These are phyloP conservation scores for Serendipita sp. DNA, from an alignment of 768 basidiomycete species.

Conservation along the genomic window DNA sequence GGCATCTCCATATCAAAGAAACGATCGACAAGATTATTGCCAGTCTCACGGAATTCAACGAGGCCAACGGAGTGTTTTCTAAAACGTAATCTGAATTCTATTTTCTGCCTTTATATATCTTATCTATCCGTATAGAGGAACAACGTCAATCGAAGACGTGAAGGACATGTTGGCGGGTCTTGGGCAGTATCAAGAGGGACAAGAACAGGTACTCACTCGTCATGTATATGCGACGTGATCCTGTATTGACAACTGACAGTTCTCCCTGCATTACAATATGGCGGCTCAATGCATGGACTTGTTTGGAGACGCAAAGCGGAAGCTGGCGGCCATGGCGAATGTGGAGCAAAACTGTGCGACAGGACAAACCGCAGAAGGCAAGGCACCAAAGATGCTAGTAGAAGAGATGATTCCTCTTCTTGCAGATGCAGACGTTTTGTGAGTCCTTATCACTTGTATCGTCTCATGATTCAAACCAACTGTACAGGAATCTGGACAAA, in stretches of 20 bases:
- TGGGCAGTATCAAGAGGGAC: conserved; percentile 87
- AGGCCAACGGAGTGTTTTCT: conserved; percentile 79
- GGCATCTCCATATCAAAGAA: conserved; percentile 98
- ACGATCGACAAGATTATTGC: conserved; percentile 93
- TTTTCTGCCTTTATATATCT: background rate
- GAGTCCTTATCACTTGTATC: conserved; percentile 17
- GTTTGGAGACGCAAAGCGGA: conserved; percentile 58
- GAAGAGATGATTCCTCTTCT: conserved; percentile 98
- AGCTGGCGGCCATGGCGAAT: conserved; percentile 62
- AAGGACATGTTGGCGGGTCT: conserved; percentile 96
- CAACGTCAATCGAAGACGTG: conserved; percentile 88
- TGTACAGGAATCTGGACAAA: conserved; percentile 67
- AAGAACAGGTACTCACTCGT: conserved; percentile 56
- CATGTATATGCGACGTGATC: background rate
- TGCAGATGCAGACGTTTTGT: conserved; percentile 76
- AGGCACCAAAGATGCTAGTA: conserved; percentile 83
- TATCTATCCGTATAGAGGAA: conserved; percentile 39
- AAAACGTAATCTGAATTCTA: conserved; percentile 45
- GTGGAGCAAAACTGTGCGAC: conserved; percentile 98
- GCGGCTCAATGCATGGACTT: conserved; percentile 93
- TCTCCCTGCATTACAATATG: conserved; percentile 93
- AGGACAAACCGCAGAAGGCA: conserved; percentile 78
- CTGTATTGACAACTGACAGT: conserved; percentile 30
- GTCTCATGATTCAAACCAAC: background rate
- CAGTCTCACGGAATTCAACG: conserved; percentile 87